Evolutionary conservation across 495 filamentous ascomycete species (phyloP), one percentile per base, ranked within the genome.

Genomic region (Xylaria cubensis): DNA sequence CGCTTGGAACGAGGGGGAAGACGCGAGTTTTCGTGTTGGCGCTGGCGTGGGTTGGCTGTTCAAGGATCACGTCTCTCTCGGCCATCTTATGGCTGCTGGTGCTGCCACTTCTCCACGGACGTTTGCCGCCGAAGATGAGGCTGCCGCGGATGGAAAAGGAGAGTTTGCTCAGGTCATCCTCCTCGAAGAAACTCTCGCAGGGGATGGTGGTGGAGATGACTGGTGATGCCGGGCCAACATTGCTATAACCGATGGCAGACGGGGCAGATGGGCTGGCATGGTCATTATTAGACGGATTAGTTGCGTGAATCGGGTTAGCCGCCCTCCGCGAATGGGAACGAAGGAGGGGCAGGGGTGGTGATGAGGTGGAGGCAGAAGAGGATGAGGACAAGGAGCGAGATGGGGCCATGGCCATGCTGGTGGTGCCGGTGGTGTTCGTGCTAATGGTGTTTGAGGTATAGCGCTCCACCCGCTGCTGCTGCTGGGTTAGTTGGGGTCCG

Each of bases 121-220:
- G 84, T 75, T 83, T 84, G 64, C 81, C 88, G 36, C 86, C 88
- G 71, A 92, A 84, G 81, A 92, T 83, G 75, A 93, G 81, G 76
- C 89, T 92, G n/a, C 91, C 91, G 67, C 88, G 80, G 67, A 88
- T 87, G 58, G 87, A 88, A 77, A 90, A 90, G 58, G 82, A 80
- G 53, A 90, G 73, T 42, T 79, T 75, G 74, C 79, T 81, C 55
- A 88, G 74, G 74, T 84, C 81, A n/a, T 83, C 81, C 67, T 86
- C 83, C 70, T 87, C 87, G 69, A 86, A 77, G 39, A 89, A 78
- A 69, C 81, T 84, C 67, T 86, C 85, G 21, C 83, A 83, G 72
- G 87, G 86, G 72, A 89, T 88, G 39, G 76, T 64, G 48, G 86
- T 88, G 67, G 80, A 84, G 72, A 79, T 82, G 73, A 88, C 79